Percentiles rank a stretch among this genome's conserved stretches.
Evolutionary conservation across 805 yeast species (phyloP).

Genomic region (Lipomyces sp.): DNA sequence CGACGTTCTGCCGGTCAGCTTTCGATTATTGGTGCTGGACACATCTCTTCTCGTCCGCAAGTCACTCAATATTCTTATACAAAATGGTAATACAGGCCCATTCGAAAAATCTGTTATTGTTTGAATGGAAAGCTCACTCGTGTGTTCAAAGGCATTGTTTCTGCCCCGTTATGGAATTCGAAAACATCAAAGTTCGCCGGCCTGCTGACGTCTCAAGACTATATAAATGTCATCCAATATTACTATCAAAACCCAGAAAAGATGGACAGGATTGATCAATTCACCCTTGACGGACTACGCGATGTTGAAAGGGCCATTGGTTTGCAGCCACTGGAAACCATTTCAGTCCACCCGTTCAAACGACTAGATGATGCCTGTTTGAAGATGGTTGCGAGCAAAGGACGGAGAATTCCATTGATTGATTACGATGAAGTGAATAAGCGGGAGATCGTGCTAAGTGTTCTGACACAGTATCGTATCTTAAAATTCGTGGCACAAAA

Average conservation of each 20-base stretch:
- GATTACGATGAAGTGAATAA: slow-evolving; percentile 92
- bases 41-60: slow-evolving; percentile 88
- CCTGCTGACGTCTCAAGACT: slow-evolving; percentile 86
- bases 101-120: neutral
- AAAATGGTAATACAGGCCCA: slow-evolving; percentile 57
- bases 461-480: slow-evolving; percentile 93
- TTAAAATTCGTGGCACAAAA: slow-evolving; percentile 93
- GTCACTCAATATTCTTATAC: slow-evolving; percentile 84
- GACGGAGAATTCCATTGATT: slow-evolving; percentile 91
- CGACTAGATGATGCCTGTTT: slow-evolving; percentile 91
- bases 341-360: slow-evolving; percentile 87
- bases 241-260: slow-evolving; percentile 85
- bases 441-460: slow-evolving; percentile 92
- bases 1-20: slow-evolving; percentile 95
- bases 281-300: slow-evolving; percentile 76
- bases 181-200: slow-evolving; percentile 91
- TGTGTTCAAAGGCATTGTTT: slow-evolving; percentile 62
- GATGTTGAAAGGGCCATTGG: slow-evolving; percentile 89
- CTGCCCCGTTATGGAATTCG: slow-evolving; percentile 97
- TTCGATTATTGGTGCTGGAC: slow-evolving; percentile 89
- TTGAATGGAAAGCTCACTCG: neutral
- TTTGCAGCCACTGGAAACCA: slow-evolving; percentile 82
- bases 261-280: slow-evolving; percentile 81
- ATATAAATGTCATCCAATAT: slow-evolving; percentile 92
- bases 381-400: slow-evolving; percentile 83